Conservation (phyloP, 257 asterid species). For the Plantago ovata region DNA sequence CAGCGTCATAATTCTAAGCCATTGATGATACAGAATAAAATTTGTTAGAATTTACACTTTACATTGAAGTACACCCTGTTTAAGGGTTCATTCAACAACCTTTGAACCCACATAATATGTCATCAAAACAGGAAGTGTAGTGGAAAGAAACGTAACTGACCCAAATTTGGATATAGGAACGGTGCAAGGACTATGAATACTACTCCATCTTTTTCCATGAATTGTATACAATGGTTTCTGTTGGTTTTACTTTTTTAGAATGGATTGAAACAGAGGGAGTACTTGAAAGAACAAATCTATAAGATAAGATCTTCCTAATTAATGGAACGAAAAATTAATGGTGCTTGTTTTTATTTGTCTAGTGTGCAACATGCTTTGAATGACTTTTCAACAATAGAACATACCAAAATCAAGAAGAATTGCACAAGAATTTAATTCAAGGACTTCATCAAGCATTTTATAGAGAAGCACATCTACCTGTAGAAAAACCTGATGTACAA, state of each 20-base stretch:
- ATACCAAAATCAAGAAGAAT: background rate
- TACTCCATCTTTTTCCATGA: too few relatives aligned
- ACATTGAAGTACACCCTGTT: background rate
- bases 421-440: background rate
- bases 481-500: constrained; percentile 22
- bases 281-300: too few relatives aligned
- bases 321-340: too few relatives aligned
- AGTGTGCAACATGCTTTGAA: too few relatives aligned
- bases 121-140: too few relatives aligned
- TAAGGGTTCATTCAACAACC: background rate
- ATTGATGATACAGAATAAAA: constrained; percentile 11
- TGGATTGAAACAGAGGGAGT: too few relatives aligned
- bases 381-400: too few relatives aligned
- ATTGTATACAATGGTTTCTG: too few relatives aligned
- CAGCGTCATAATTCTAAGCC: constrained; percentile 36
- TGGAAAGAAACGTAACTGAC: background rate
- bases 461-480: constrained; percentile 23
- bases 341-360: too few relatives aligned
- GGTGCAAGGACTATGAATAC: too few relatives aligned
- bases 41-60: background rate
- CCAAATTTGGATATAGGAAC: background rate
- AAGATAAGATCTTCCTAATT: too few relatives aligned
- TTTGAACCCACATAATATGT: background rate
- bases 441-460: background rate
- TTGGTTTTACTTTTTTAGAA: too few relatives aligned